Evolutionary conservation across 75 land plant genomes (phyloP).

Genomic region (Pinus taeda): DNA sequence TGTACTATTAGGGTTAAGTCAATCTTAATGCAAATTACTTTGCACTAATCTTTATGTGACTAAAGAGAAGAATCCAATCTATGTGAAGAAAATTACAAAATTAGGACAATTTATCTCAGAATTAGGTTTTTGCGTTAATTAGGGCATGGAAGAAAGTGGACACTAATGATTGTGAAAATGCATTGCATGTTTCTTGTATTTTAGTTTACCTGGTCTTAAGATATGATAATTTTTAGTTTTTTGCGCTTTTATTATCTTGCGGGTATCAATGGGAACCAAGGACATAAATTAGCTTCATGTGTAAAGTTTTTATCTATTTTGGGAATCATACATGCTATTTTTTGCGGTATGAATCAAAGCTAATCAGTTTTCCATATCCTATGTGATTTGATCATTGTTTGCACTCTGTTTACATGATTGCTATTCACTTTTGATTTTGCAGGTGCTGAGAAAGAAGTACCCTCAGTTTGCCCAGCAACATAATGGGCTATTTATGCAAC

Average conservation of each 20-base stretch:
- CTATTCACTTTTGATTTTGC: slow-evolving; percentile 2
- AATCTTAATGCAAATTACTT: no score
- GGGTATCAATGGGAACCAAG: not conserved
- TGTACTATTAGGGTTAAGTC: no score
- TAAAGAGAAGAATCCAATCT: no score
- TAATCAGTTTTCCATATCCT: not conserved
- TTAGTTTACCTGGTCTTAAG: not conserved
- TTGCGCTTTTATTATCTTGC: not conserved
- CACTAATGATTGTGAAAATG: no score
- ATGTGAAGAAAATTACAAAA: no score
- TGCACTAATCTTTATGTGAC: no score
- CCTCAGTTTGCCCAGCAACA: slow-evolving; percentile 96
- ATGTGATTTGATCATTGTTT: not conserved
- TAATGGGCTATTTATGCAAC: slow-evolving; percentile 92
- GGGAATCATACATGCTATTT: not conserved
- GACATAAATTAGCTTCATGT: not conserved
- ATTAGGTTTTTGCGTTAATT: no score
- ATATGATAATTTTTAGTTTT: not conserved
- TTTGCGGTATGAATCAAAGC: not conserved
- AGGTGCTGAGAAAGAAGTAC: slow-evolving; percentile 74
- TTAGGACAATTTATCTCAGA: no score
- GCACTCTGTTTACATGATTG: not conserved
- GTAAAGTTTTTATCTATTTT: not conserved
- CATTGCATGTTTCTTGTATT: not conserved
- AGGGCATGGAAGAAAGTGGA: no score